Percentiles rank a stretch among this genome's conserved stretches.
phyloP scores from a whole-genome alignment of 805 yeast genomes.

The Starmerella gropengiesseri region DNA sequence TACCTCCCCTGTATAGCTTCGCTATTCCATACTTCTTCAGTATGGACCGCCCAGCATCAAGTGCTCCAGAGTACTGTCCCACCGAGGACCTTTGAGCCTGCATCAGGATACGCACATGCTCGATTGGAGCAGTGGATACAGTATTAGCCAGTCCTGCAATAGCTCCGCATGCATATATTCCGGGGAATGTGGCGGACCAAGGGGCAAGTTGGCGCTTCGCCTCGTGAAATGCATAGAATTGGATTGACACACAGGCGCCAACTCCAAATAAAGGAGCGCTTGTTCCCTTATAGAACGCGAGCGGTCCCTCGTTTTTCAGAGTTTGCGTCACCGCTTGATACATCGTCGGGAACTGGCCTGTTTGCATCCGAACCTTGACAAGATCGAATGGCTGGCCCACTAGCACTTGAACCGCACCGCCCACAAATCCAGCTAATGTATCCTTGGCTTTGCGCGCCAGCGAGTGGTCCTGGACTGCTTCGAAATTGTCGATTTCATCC shows the following conservation, averaged over 20 bases:
- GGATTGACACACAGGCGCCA: slow-evolving; percentile 57
- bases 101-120: slow-evolving; percentile 51
- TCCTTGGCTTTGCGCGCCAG: slow-evolving; percentile 41
- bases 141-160: slow-evolving; percentile 56
- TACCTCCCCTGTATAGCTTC: slow-evolving; percentile 47
- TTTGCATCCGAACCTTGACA: slow-evolving; percentile 58
- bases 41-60: slow-evolving; percentile 38
- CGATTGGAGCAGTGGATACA: slow-evolving; percentile 54
- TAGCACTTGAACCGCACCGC: slow-evolving; percentile 45
- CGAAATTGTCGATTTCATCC: slow-evolving; percentile 9
- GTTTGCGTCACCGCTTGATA: slow-evolving; percentile 43
- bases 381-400: slow-evolving; percentile 62
- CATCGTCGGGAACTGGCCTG: slow-evolving; percentile 52
- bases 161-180: slow-evolving; percentile 53
- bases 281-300: slow-evolving; percentile 57
- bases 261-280: slow-evolving; percentile 61
- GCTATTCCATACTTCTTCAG: slow-evolving; percentile 34
- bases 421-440: slow-evolving; percentile 43
- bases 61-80: slow-evolving; percentile 35
- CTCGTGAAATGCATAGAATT: slow-evolving; percentile 62
- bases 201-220: slow-evolving; percentile 44
- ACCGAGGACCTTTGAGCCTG: slow-evolving; percentile 38
- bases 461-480: slow-evolving; percentile 15
- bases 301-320: slow-evolving; percentile 47
- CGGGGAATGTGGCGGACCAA: slow-evolving; percentile 35